Percentiles rank a stretch among this genome's conserved stretches.
phyloP scores from a whole-genome alignment of 2,329 filamentous ascomycete species.

The Chrysoporthe deuterocubensis region DNA sequence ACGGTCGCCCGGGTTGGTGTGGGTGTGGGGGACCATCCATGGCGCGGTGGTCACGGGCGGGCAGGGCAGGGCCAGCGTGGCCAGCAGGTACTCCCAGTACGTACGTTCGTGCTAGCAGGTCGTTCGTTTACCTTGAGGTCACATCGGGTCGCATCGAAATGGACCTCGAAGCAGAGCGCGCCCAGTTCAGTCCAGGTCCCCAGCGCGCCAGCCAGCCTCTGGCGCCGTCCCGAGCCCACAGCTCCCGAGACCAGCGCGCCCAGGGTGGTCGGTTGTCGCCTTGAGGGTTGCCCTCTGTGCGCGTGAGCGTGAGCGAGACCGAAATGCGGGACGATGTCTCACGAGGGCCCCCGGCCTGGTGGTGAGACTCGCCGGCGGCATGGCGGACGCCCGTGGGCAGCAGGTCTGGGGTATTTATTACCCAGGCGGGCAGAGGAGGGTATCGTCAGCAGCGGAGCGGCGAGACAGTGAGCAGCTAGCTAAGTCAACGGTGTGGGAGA shows the following conservation, averaged over 20 bases:
- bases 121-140: not conserved
- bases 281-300: not conserved
- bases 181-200: not conserved
- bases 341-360: too few relatives aligned
- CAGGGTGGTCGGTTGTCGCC: not conserved
- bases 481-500: not conserved
- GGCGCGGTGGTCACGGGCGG: not conserved
- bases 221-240: not conserved
- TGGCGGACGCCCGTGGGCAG: not conserved
- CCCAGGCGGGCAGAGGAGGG: not conserved
- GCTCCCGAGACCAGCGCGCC: not conserved
- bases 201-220: not conserved
- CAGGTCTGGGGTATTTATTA: not conserved
- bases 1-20: not conserved
- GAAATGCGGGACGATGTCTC: not conserved
- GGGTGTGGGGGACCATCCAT: conserved; percentile 1
- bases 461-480: not conserved
- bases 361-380: not conserved
- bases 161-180: not conserved
- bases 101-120: too few relatives aligned
- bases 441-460: not conserved
- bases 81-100: not conserved
- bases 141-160: conserved; percentile 5
- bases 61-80: not conserved
- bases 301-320: not conserved